Base-by-base conservation (phyloP, 192 early-diverging fungal genomes). In the Paraglomus occultum region DNA sequence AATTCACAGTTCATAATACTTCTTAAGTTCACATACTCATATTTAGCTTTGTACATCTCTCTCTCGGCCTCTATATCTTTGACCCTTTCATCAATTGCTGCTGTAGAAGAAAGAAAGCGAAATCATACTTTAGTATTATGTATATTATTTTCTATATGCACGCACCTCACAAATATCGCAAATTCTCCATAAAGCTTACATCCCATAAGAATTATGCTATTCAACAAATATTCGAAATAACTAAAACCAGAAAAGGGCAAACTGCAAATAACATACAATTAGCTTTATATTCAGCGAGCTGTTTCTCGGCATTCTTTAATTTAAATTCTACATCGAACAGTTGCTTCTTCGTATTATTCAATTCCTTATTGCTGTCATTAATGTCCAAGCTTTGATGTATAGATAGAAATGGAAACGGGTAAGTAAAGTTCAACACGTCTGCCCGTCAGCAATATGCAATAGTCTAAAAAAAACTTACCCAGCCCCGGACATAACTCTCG, bases 1-100 rank as follows among this genome's bases (percentile, higher is more conserved):
- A 72, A 63, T 52, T 18, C 52, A 78, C 59, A 15, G 74, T 23
- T 66, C 52, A 38, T 85, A 48, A 58, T 84, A 79, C 12, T 73
- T 73, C 64, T 90, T 82, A 17, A 85, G 74, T 22, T 79, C 58
- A 51, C 71, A 2, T 68, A 68, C 71, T 71, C 74, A 39, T 67
- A 71, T 61, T 78, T 73, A 38, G 45, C 47, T 8, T 57, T 67
- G 6, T 79, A 73, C 43, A 75, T 72, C 18, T 64, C 63, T n/a
- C 78, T 74, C 31, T 79, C 80, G 2, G 71, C 68, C 6, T 84
- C 76, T 55, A 74, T 80, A 54, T 82, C 80, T 57, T 73, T 76
- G 47, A 70, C 63, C 43, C 57, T 70, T 54, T 12, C 51, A 45
- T 62, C 59, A 4, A 43, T 6, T 39, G 49, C 50, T 0, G 65